Conservation (phyloP, 345 rosid genomes). For the Linum tenue region DNA sequence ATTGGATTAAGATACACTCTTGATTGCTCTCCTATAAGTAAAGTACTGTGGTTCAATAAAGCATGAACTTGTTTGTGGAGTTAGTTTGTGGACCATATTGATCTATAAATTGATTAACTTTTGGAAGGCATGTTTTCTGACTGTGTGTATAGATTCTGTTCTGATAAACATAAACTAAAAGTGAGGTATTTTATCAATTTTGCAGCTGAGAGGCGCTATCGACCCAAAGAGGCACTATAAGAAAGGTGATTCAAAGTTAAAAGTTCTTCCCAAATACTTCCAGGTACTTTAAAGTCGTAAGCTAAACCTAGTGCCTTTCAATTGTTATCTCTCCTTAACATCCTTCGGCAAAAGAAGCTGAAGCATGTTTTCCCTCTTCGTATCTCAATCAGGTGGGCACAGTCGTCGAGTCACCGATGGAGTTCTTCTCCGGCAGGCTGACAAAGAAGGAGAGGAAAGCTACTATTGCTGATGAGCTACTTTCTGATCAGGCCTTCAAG, state of each 20-base stretch:
- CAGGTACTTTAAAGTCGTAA: slow-evolving; percentile 35
- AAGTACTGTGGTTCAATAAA: too few relatives aligned
- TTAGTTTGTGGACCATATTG: neutral
- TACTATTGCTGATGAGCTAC: slow-evolving; percentile 75
- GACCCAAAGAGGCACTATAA: slow-evolving; percentile 87
- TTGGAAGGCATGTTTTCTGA: neutral
- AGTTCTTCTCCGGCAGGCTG: slow-evolving; percentile 52
- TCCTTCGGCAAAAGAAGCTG: neutral
- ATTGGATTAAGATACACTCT: too few relatives aligned
- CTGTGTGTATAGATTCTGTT: neutral
- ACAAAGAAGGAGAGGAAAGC: slow-evolving; percentile 80
- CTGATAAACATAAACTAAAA: neutral
- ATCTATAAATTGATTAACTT: neutral
- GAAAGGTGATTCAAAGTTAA: slow-evolving; percentile 50
- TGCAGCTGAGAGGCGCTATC: slow-evolving; percentile 64
- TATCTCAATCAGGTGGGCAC: slow-evolving; percentile 60
- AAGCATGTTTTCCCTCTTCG: slow-evolving; percentile 2
- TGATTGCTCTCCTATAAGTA: too few relatives aligned
- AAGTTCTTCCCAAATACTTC: slow-evolving; percentile 64
- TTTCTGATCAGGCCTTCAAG: slow-evolving; percentile 38
- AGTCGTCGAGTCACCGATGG: slow-evolving; percentile 57
- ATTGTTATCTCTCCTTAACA: neutral
- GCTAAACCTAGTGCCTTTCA: neutral
- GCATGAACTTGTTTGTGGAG: neutral
- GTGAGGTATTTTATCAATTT: slow-evolving; percentile 1